A percentile compares a stretch with the other conserved stretches of the same genome.
These are phyloP conservation scores for Candida albicans DNA, from an alignment of 1,139 yeast species.

Conservation along the genomic window DNA sequence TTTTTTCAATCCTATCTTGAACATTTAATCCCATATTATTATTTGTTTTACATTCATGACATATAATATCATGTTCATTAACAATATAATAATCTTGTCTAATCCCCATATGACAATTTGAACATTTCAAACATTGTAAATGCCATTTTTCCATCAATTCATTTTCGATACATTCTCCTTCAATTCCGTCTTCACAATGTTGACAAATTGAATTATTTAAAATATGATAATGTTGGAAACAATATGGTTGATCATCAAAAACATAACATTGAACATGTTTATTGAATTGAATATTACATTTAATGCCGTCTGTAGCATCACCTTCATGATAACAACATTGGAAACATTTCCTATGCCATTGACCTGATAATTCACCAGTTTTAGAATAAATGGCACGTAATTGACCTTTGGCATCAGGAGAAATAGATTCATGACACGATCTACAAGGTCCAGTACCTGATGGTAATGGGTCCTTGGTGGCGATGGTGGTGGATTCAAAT, in stretches of 20 bases:
- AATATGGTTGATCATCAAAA: slow-evolving; percentile 73
- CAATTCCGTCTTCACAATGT: slow-evolving; percentile 73
- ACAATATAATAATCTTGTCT: slow-evolving; percentile 56
- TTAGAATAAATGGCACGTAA: slow-evolving; percentile 61
- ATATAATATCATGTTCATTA: slow-evolving; percentile 44
- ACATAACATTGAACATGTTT: slow-evolving; percentile 77
- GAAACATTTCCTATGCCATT: slow-evolving; percentile 92
- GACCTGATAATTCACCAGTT: slow-evolving; percentile 82
- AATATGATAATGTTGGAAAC: slow-evolving; percentile 78
- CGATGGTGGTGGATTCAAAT: too few relatives aligned
- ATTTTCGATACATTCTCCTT: slow-evolving; percentile 87
- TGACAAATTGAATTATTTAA: slow-evolving; percentile 74
- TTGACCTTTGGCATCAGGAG: slow-evolving; percentile 47
- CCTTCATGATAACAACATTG: slow-evolving; percentile 50
- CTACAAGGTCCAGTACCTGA: slow-evolving; percentile 80
- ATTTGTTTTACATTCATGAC: slow-evolving; percentile 34
- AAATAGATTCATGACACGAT: slow-evolving; percentile 51
- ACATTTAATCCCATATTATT: slow-evolving; percentile 36
- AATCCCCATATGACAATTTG: slow-evolving; percentile 48
- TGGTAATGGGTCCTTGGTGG: not conserved
- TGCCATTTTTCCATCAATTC: slow-evolving; percentile 70
- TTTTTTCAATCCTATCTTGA: slow-evolving; percentile 42
- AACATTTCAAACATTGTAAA: slow-evolving; percentile 59
- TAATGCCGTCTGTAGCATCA: not conserved
- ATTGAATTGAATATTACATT: slow-evolving; percentile 50